A percentile compares a stretch with the other conserved stretches of the same genome.
These are phyloP conservation scores for Knufia petricola DNA, from an alignment of 2,329 filamentous ascomycete genomes.

Conservation along the genomic window DNA sequence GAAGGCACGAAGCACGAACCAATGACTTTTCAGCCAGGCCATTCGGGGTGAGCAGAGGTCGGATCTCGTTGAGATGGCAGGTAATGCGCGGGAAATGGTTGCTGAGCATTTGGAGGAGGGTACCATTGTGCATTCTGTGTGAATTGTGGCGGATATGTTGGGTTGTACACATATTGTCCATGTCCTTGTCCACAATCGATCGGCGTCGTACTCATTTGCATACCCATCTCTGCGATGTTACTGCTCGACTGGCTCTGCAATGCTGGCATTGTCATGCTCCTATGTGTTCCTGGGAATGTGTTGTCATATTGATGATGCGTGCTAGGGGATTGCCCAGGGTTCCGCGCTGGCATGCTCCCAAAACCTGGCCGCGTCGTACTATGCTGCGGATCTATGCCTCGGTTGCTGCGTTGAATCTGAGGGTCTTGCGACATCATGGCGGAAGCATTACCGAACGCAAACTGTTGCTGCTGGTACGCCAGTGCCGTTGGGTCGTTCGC, in stretches of 20 bases:
- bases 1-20: too few species aligned
- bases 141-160: background rate
- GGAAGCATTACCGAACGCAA: too few species aligned
- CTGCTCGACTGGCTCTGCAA: background rate
- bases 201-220: background rate
- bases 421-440: background rate
- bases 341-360: background rate
- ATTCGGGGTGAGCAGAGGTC: too few species aligned
- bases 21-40: too few species aligned
- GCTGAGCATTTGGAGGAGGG: background rate
- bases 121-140: background rate
- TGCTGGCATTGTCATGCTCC: conserved; percentile 1
- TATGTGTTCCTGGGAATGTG: background rate
- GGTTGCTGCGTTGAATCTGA: background rate
- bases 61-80: background rate
- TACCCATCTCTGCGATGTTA: background rate
- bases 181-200: background rate
- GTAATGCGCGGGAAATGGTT: background rate
- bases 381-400: background rate
- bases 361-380: background rate
- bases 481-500: background rate
- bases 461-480: background rate
- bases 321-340: background rate
- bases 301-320: background rate
- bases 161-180: background rate